phyloP scores from a whole-genome alignment of 371 early-diverging fungal genomes.

The Zychaea mexicana region DNA sequence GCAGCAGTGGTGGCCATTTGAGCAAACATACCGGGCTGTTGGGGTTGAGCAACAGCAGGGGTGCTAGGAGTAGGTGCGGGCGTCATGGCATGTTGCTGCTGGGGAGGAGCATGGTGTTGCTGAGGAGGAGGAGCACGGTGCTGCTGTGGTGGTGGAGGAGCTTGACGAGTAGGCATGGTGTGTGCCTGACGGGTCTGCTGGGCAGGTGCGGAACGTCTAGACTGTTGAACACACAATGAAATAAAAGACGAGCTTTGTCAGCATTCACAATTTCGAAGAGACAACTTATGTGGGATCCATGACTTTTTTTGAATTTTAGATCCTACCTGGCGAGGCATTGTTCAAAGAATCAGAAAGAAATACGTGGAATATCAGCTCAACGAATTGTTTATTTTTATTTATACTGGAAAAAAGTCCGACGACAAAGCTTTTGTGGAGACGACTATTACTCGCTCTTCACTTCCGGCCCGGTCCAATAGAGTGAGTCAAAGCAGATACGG shows the following conservation, averaged over 20 bases:
- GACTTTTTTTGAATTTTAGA: background rate
- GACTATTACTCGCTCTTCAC: no score
- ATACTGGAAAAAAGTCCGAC: background rate
- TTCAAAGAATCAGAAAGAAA: background rate
- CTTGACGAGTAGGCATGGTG: constrained; percentile 72
- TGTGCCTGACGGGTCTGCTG: constrained; percentile 70
- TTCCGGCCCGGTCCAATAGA: background rate
- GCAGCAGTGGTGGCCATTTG: constrained; percentile 89
- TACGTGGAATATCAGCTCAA: background rate
- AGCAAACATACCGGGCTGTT: constrained; percentile 68
- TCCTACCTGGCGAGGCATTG: constrained; percentile 12
- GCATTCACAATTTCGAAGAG: background rate
- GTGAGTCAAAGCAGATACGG: background rate
- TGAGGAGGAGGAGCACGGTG: constrained; percentile 41
- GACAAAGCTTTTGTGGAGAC: background rate
- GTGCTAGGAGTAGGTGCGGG: constrained; percentile 50
- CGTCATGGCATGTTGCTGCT: constrained; percentile 30
- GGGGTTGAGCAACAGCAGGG: constrained; percentile 61
- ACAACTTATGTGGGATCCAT: no score
- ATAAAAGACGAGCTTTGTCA: background rate
- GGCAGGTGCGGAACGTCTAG: constrained; percentile 62
- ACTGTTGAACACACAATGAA: constrained; percentile 16
- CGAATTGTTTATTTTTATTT: background rate
- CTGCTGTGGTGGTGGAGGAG: constrained; percentile 54
- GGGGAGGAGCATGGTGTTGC: constrained; percentile 7